phyloP scores from a whole-genome alignment of 192 early-diverging fungal species.

The Podila clonocystis region DNA sequence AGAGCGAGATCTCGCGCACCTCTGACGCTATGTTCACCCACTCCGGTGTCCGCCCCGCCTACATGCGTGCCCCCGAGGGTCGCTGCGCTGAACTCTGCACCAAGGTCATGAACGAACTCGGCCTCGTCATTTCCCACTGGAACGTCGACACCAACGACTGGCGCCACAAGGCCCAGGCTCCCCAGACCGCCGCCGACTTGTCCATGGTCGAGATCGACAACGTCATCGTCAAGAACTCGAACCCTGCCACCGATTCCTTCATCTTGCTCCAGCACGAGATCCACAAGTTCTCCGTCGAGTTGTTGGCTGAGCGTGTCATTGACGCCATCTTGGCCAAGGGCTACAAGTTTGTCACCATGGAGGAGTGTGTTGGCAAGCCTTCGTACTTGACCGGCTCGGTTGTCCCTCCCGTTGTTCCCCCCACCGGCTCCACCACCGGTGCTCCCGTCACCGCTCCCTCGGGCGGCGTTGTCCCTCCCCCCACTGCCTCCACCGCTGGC shows the following conservation, averaged over 20 bases:
- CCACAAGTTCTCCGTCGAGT: slow-evolving; percentile 46
- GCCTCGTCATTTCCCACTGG: slow-evolving; percentile 48
- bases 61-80: slow-evolving; percentile 72
- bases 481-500: background rate
- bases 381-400: slow-evolving; percentile 35
- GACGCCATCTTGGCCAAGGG: slow-evolving; percentile 41
- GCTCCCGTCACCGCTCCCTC: background rate
- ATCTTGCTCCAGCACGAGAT: slow-evolving; percentile 56
- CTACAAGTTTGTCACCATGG: slow-evolving; percentile 53
- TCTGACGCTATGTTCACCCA: slow-evolving; percentile 58
- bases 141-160: slow-evolving; percentile 56
- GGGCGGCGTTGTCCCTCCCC: background rate
- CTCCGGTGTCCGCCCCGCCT: slow-evolving; percentile 61
- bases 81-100: slow-evolving; percentile 33
- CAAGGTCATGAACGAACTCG: slow-evolving; percentile 37
- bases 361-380: slow-evolving; percentile 50
- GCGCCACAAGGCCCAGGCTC: slow-evolving; percentile 19
- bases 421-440: background rate
- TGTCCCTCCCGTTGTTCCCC: slow-evolving; percentile 3
- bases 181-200: slow-evolving; percentile 6
- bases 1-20: slow-evolving; percentile 54
- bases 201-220: slow-evolving; percentile 37
- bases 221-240: slow-evolving; percentile 21
- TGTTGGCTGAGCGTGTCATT: slow-evolving; percentile 40
- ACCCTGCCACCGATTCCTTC: slow-evolving; percentile 44